These are phyloP conservation scores for Epichloe sylvatica DNA, from an alignment of 2,329 filamentous ascomycete species.

Conservation along the genomic window DNA sequence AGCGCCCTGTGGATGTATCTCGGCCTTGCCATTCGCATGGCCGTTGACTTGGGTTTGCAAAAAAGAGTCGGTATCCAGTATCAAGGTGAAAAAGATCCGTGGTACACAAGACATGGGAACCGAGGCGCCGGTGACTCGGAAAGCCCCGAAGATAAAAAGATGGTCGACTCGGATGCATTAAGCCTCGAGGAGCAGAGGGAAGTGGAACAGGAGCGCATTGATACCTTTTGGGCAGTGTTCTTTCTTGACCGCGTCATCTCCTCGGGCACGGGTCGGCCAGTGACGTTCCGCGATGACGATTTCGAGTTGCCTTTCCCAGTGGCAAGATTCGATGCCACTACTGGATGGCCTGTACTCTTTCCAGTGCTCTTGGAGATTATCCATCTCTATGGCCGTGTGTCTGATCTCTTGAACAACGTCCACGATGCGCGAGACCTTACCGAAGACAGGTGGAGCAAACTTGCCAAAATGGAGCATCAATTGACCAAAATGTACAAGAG, in stretches of 20 bases:
- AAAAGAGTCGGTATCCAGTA: constrained; percentile 66
- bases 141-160: constrained; percentile 27
- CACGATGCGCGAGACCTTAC: constrained; percentile 61
- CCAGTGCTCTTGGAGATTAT: constrained; percentile 72
- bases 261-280: constrained; percentile 70
- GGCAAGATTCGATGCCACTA: constrained; percentile 34
- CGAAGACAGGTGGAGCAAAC: constrained; percentile 54
- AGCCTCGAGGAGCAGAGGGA: constrained; percentile 43
- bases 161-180: constrained; percentile 25
- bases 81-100: constrained; percentile 38
- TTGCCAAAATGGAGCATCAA: constrained; percentile 68
- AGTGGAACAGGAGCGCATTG: constrained; percentile 67
- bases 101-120: constrained; percentile 32
- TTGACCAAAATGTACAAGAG: constrained; percentile 59
- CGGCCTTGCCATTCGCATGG: constrained; percentile 73
- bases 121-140: constrained; percentile 21
- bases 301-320: constrained; percentile 63
- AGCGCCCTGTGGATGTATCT: constrained; percentile 91
- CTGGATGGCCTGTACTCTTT: constrained; percentile 64
- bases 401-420: constrained; percentile 73
- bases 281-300: constrained; percentile 71
- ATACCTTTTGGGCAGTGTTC: constrained; percentile 85
- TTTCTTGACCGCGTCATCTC: constrained; percentile 79
- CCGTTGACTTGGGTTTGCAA: constrained; percentile 65
- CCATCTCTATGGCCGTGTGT: constrained; percentile 71